Conservation (phyloP, 306 rosid species). For the Inga laurina region DNA sequence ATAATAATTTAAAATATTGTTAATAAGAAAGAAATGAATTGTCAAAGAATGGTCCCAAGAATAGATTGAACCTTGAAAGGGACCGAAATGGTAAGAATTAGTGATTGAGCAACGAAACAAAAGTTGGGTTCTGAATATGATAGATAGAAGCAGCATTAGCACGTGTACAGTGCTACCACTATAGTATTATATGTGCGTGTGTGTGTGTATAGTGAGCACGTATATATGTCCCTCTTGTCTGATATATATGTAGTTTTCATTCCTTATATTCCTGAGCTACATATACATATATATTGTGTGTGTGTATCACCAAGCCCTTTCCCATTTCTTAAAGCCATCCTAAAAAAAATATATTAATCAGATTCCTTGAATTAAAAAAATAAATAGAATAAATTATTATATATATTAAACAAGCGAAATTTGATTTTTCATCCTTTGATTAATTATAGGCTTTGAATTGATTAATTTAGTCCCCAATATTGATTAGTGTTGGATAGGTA, state of each 20-base stretch:
- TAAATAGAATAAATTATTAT: neutral
- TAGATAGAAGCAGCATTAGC: constrained; percentile 30
- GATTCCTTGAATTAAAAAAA: neutral
- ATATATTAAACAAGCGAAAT: neutral
- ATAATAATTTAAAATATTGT: too few relatives aligned
- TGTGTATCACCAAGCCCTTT: neutral
- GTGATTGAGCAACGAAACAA: constrained; percentile 38
- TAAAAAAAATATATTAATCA: neutral
- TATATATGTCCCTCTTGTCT: neutral
- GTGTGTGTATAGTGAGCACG: too few relatives aligned
- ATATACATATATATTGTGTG: too few relatives aligned
- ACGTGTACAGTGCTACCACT: neutral
- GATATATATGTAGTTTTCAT: neutral
- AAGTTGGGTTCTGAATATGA: constrained; percentile 57
- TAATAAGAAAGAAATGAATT: neutral
- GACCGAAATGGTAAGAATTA: constrained; percentile 27
- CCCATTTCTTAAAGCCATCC: neutral
- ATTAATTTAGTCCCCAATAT: neutral
- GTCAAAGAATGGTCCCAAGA: neutral
- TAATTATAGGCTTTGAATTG: neutral
- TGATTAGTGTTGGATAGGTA: neutral
- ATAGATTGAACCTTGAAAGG: too few relatives aligned
- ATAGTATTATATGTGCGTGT: too few relatives aligned
- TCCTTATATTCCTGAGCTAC: neutral
- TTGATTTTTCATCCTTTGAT: neutral